Evolutionary conservation across 352 stramenopile genomes (phyloP).

Genomic region (Phytophthora vignae): DNA sequence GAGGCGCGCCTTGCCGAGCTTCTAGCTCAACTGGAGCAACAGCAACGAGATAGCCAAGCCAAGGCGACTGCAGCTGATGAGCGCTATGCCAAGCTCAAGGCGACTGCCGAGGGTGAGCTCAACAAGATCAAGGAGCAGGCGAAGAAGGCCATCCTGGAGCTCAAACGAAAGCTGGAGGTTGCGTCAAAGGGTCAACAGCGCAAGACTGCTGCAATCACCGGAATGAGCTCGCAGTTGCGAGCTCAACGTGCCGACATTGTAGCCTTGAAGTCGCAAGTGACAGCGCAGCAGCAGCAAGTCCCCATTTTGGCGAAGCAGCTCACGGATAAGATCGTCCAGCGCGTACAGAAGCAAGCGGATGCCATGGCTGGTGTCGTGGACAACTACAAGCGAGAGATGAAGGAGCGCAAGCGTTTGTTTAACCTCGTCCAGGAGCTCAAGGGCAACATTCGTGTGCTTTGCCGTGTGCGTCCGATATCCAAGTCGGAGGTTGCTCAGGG

Average conservation of each 20-base stretch:
- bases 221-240: constrained; percentile 52
- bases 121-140: constrained; percentile 90
- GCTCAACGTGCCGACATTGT: constrained; percentile 66
- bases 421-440: constrained; percentile 93
- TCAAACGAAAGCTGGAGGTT: constrained; percentile 79
- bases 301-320: constrained; percentile 72
- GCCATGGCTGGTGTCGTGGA: constrained; percentile 88
- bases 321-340: constrained; percentile 74
- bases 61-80: constrained; percentile 70
- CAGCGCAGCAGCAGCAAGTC: constrained; percentile 62
- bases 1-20: constrained; percentile 44
- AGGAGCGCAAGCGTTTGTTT: constrained; percentile 93
- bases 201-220: constrained; percentile 54
- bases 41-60: constrained; percentile 47
- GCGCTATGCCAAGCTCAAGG: constrained; percentile 81
- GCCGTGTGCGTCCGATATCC: constrained; percentile 94
- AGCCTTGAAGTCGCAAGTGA: constrained; percentile 63
- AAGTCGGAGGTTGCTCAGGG: constrained; percentile 75
- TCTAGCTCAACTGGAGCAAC: constrained; percentile 60
- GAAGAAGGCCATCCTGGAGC: constrained; percentile 87
- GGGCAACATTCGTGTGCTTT: constrained; percentile 98
- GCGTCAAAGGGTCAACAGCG: constrained; percentile 57
- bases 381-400: constrained; percentile 91
- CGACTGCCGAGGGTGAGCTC: constrained; percentile 75
- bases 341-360: constrained; percentile 76